Base-by-base conservation (phyloP, 306 rosid genomes). In the Mucuna pruriens region DNA sequence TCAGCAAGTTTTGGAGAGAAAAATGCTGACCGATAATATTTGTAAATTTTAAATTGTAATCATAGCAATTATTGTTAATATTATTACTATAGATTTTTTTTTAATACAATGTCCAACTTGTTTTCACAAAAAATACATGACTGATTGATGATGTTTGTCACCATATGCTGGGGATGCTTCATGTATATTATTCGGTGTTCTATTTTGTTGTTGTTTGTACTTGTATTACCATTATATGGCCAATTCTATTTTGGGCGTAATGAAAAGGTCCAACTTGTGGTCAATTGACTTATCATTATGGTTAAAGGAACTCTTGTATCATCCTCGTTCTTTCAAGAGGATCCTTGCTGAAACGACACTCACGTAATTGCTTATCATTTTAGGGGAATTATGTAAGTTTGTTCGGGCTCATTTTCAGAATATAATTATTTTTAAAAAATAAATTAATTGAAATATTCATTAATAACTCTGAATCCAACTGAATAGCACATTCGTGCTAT, bases 1-100 rank as follows among this genome's bases (percentile, higher is more conserved):
- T 11, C 68, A 6, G 31, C 23, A 26, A 79, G 4, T 83, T 83
- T 61, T 71, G 75, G 10, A n/a, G 17, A 3, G 33, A 33, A 55
- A 58, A 19, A 11, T 46, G 61, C 1, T 65, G 49, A 19, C 51
- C 71, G 31, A 10, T 71, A 7, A 23, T 40, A 25, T 71, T 71
- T 71, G 76, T 77, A 76, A 69, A 82, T 44, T 58, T 76, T 22
- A 33, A 34, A 17, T 22, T 19, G 36, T 11, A 19, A 83, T 36
- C 55, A 40, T 33, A 70, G 31, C 25, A 60, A 51, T 61, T 29
- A 13, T 77, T 60, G 6, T 44, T 10, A 31, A 45, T 25, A 48
- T 33, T 77, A 19, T 0, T 7, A 49, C 3, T 51, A 5, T 73
- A 6, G 33, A 76, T 62, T 44, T 19, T 34, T 73, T 34, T 62